phyloP scores from a whole-genome alignment of 1,284 basidiomycete genomes.

The Leccinum huronense region DNA sequence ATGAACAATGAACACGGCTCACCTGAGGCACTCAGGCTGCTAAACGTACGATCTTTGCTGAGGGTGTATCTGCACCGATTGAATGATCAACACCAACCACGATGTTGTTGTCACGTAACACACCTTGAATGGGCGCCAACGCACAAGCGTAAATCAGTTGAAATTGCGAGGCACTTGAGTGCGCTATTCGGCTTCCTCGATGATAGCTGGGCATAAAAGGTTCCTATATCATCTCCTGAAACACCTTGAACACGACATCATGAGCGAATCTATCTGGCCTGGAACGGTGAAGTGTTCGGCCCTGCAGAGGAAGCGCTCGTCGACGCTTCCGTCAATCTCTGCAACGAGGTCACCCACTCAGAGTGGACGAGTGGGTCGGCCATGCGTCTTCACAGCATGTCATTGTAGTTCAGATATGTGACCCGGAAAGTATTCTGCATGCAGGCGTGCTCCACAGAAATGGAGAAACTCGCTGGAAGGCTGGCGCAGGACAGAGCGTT shows the following conservation, averaged over 20 bases:
- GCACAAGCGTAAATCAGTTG: slow-evolving; percentile 90
- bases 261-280: slow-evolving; percentile 54
- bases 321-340: slow-evolving; percentile 58
- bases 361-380: slow-evolving; percentile 71
- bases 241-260: slow-evolving; percentile 70
- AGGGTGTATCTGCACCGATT: slow-evolving; percentile 56
- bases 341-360: slow-evolving; percentile 72
- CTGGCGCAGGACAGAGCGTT: slow-evolving; percentile 80
- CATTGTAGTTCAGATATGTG: slow-evolving; percentile 72
- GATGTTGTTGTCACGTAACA: slow-evolving; percentile 9
- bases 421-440: slow-evolving; percentile 94
- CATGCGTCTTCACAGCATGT: slow-evolving; percentile 82
- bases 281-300: slow-evolving; percentile 35
- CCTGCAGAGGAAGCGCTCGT: slow-evolving; percentile 40
- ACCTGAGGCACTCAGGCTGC: not conserved
- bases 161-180: slow-evolving; percentile 57
- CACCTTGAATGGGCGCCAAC: slow-evolving; percentile 79
- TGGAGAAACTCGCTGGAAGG: slow-evolving; percentile 70
- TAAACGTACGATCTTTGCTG: slow-evolving; percentile 66
- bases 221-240: slow-evolving; percentile 64
- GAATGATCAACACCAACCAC: not conserved
- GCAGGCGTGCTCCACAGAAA: slow-evolving; percentile 85
- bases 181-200: slow-evolving; percentile 24
- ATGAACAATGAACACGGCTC: not conserved
- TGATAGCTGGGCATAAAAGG: slow-evolving; percentile 26